Percentiles rank a stretch among this genome's conserved stretches.
Evolutionary conservation across 192 early-diverging fungal species (phyloP).

Genomic region (Podila horticola): DNA sequence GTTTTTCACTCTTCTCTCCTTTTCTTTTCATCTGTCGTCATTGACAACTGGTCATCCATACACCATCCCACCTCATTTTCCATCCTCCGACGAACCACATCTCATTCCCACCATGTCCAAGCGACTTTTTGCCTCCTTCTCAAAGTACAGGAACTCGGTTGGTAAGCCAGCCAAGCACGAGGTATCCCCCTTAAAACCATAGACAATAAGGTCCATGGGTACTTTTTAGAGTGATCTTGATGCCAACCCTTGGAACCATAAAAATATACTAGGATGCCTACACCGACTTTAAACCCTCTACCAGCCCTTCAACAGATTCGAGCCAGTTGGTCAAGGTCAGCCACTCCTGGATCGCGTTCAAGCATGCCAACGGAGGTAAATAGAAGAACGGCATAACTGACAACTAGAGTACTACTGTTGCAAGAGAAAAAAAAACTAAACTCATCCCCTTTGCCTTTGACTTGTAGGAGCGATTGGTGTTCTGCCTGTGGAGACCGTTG

Average conservation of each 20-base stretch:
- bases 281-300: constrained; percentile 27
- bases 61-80: background rate
- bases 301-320: constrained; percentile 32
- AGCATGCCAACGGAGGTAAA: constrained; percentile 34
- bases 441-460: background rate
- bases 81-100: background rate
- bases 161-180: constrained; percentile 56
- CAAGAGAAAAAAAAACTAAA: background rate
- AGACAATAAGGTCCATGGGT: too few relatives aligned
- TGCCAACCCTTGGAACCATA: background rate
- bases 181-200: constrained; percentile 11
- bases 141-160: constrained; percentile 60
- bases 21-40: background rate
- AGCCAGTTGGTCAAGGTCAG: constrained; percentile 40
- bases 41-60: background rate
- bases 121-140: constrained; percentile 36
- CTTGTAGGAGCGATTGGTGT: constrained; percentile 26
- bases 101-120: constrained; percentile 23
- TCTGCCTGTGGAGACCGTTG: constrained; percentile 22
- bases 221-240: background rate
- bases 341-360: constrained; percentile 42
- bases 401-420: background rate
- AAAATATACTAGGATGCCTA: constrained; percentile 39
- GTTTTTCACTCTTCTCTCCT: background rate
- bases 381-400: background rate